Evolutionary conservation across 345 rosid species (phyloP), one percentile per base, ranked within the genome.

Genomic region (Arabidopsis arenosa): DNA sequence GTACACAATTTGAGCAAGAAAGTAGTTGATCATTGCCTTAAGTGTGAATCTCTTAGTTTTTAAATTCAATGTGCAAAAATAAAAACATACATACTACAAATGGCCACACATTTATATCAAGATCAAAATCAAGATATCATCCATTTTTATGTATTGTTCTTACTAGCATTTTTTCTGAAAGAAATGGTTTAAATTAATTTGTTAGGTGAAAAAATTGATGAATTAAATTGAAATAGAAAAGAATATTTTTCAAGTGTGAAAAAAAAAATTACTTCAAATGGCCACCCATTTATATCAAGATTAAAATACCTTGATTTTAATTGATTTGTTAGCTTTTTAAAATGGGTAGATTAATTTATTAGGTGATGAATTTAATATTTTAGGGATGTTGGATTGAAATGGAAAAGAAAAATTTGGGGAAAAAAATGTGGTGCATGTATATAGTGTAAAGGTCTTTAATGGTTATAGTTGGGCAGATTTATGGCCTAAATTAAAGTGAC

Each of bases 381-480:
- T 2, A 23, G 1, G 53, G 45, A 1, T 44, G 32, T 17, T 48
- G 14, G 4, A 37, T 37, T 61, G 7, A 63, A 73, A 74, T 36
- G 41, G 59, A 49, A 57, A 54, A 36, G 1, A 5, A 63, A 44
- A 53, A 2, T 13, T 4, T 52, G 5, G 52, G 23, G 3, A 74
- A 44, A 23, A 55, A 23, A 36, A 75, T 57, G 33, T 40, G 75
- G 68, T 69, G 70, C 70, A 76, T 74, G 78, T 33, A 33, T 52
- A 32, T 28, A 56, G 10, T 60, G 54, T 21, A 61, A 18, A 44
- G 51, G 59, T 62, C 70, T 76, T 76, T 41, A 69, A 62, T 76
- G 80, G 65, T 62, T 28, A 59, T 65, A 26, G 80, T 76, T 70
- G 79, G 52, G 75, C 58, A 69, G 65, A 76, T 69, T 54, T 54